A percentile compares a stretch with the other conserved stretches of the same genome.
Evolutionary conservation across 2,329 filamentous ascomycete genomes (phyloP).

Genomic region (Pseudogymnoascus sp.): DNA sequence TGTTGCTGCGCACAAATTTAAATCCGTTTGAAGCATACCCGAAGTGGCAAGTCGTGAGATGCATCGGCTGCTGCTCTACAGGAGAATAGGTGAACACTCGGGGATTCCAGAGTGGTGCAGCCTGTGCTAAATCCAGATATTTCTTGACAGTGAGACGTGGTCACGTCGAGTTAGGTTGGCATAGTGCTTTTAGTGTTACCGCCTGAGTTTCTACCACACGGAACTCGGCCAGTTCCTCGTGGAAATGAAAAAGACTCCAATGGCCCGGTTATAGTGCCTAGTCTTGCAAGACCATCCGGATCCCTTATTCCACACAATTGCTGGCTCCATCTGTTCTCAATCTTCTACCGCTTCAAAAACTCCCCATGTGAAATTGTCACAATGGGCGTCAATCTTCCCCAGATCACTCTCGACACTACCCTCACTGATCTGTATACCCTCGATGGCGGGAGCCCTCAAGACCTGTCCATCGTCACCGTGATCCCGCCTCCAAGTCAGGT

Average conservation of each 20-base stretch:
- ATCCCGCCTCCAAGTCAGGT: slow-evolving; percentile 12
- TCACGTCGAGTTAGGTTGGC: neutral
- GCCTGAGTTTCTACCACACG: neutral
- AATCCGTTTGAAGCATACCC: neutral
- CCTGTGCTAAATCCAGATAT: neutral
- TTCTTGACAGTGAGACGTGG: neutral
- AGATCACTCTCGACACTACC: too few relatives aligned
- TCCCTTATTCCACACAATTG: neutral
- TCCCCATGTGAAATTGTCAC: too few relatives aligned
- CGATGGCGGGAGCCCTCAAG: too few relatives aligned
- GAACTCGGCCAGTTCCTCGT: neutral
- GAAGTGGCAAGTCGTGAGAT: neutral
- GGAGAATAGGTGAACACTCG: neutral
- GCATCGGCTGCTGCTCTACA: neutral
- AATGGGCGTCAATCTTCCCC: too few relatives aligned
- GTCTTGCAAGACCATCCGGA: neutral
- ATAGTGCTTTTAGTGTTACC: neutral
- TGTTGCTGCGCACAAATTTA: neutral
- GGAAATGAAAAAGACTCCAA: neutral
- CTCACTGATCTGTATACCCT: too few relatives aligned
- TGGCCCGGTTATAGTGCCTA: neutral
- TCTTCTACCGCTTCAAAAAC: too few relatives aligned
- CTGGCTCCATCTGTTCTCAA: neutral
- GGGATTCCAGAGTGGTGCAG: neutral
- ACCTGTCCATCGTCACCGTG: too few relatives aligned